phyloP scores from a whole-genome alignment of 164 flowering plant genomes.

The Buxus sempervirens region DNA sequence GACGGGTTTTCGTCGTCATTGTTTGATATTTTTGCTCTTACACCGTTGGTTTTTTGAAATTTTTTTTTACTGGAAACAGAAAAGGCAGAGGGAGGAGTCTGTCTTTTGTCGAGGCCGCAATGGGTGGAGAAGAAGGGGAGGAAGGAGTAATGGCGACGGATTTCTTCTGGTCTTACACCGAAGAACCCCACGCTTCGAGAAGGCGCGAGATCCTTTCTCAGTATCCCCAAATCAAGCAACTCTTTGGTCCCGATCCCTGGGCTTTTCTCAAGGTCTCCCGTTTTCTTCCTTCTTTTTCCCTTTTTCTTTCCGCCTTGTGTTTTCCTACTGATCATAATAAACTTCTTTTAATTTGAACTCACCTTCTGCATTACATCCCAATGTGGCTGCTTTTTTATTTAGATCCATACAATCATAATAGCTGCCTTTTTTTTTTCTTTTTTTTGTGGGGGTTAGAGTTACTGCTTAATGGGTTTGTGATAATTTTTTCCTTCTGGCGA shows the following conservation, averaged over 20 bases:
- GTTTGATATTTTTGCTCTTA: too few relatives aligned
- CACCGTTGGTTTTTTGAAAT: neutral
- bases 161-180: slow-evolving; percentile 74
- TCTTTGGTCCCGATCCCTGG: slow-evolving; percentile 88
- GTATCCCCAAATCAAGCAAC: slow-evolving; percentile 83
- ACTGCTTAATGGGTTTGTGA: too few relatives aligned
- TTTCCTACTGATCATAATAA: too few relatives aligned
- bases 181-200: slow-evolving; percentile 89
- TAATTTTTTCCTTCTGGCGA: too few relatives aligned
- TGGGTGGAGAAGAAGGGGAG: slow-evolving; percentile 16
- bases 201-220: slow-evolving; percentile 80
- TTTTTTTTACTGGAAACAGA: slow-evolving; percentile 1
- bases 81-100: slow-evolving; percentile 5
- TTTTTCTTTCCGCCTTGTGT: neutral
- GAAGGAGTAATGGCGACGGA: slow-evolving; percentile 66
- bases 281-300: neutral
- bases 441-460: too few relatives aligned
- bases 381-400: neutral
- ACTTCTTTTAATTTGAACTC: neutral
- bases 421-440: too few relatives aligned
- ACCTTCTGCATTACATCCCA: neutral
- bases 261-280: slow-evolving; percentile 69
- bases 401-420: too few relatives aligned
- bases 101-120: too few relatives aligned
- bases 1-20: too few relatives aligned